These are phyloP conservation scores for Fonsecaea pugnacius DNA, from an alignment of 2,329 filamentous ascomycete species.

Conservation along the genomic window DNA sequence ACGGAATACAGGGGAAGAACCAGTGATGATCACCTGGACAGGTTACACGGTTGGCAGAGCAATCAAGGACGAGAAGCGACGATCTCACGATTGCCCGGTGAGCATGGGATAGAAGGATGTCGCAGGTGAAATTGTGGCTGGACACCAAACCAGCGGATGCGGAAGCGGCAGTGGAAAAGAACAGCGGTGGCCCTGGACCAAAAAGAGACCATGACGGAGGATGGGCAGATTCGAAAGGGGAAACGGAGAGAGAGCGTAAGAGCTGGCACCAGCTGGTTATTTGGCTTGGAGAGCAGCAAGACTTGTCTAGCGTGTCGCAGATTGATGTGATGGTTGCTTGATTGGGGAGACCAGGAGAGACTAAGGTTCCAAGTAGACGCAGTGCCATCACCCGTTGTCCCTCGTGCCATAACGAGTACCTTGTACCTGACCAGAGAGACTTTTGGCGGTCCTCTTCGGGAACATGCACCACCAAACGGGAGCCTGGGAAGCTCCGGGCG, in stretches of 20 bases:
- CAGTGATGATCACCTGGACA: slow-evolving; percentile 18
- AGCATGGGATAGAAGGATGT: slow-evolving; percentile 16
- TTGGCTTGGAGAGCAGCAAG: not conserved
- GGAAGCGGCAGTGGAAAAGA: slow-evolving; percentile 16
- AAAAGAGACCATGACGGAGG: slow-evolving; percentile 5
- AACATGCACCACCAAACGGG: slow-evolving; percentile 4
- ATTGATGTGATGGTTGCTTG: slow-evolving; percentile 23
- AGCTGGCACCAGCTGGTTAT: not conserved
- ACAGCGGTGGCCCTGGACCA: not conserved
- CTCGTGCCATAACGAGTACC: not conserved
- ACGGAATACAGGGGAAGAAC: slow-evolving; percentile 10
- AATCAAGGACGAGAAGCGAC: slow-evolving; percentile 25
- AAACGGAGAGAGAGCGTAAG: slow-evolving; percentile 6
- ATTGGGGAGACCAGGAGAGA: slow-evolving; percentile 10
- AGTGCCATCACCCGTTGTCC: not conserved
- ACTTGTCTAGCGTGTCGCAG: slow-evolving; percentile 27
- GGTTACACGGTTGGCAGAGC: slow-evolving; percentile 32
- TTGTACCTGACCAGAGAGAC: not conserved
- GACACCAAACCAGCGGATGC: slow-evolving; percentile 20
- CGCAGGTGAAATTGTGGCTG: slow-evolving; percentile 21
- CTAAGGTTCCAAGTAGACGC: slow-evolving; percentile 9
- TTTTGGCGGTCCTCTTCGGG: not conserved
- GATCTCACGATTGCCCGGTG: slow-evolving; percentile 10
- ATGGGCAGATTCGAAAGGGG: slow-evolving; percentile 7
- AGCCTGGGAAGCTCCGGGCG: not conserved